Evolutionary conservation across 2,329 filamentous ascomycete species (phyloP), one percentile per base, ranked within the genome.

Genomic region (Hypomyces rosellus): DNA sequence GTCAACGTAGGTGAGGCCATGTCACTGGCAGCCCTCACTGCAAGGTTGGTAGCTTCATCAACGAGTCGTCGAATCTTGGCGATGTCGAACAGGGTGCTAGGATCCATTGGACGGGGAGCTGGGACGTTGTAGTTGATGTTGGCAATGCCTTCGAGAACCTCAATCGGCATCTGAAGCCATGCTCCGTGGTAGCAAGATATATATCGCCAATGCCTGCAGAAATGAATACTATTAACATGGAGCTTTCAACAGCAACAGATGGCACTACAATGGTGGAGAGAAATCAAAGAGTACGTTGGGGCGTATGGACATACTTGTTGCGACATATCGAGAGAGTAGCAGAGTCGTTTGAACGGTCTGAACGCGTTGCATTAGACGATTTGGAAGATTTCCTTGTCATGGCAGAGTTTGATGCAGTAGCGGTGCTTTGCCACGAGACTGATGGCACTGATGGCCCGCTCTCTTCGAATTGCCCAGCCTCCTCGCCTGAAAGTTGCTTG

Each of bases 101-200:
- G 85, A 65, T 93, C 86, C 63, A 93, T 83, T 44, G 88, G 84
- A 51, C 81, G 85, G 9, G 89, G 89, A 25, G 84, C 81, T 14
- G 85, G 85, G 57, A 85, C 83, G 56, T 85, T 84, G 71, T 85
- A 91, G 70, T 92, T 93, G 65, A 82, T 83, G 69, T 89, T 82
- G 49, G 88, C 88, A 46, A 93, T 78, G 45, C 80, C 82, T 65
- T 91, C 85, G 68, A 95, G 82, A 50, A 90, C 80, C 67, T 92
- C 88, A 55, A 83, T 79, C 16, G 88, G 86, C 50, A 92, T 74
- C 66, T 89, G 85, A 13, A 91, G 79, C 89, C 89, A 93, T 58
- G 87, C 84, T 20, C 88, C 89, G 63, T 91, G 85, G 62, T 88
- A 93, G 25, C 84, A 86, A 18, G 87, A 90, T 52, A 93, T 90